Evolutionary conservation across 441 rosid genomes (phyloP).

Genomic region (Daphne laureola): DNA sequence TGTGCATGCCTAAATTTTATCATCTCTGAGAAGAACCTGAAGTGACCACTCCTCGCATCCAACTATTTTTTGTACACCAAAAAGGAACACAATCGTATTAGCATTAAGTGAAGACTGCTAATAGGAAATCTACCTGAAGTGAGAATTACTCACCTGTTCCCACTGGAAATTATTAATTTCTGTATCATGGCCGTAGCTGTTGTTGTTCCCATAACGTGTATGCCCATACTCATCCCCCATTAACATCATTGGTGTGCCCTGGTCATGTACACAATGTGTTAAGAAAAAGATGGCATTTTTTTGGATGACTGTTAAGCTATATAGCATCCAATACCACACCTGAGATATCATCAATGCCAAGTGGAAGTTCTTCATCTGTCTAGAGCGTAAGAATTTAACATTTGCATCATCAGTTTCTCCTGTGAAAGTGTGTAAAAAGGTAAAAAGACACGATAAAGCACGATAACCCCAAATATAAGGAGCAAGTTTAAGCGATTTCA

Average conservation of each 20-base stretch:
- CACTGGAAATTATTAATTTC: constrained; percentile 84
- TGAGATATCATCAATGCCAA: constrained; percentile 84
- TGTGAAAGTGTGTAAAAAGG: constrained; percentile 9
- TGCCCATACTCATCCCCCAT: constrained; percentile 98
- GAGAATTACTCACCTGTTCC: constrained; percentile 40
- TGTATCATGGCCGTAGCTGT: constrained; percentile 89
- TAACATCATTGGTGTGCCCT: constrained; percentile 95
- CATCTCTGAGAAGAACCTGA: constrained; percentile 79
- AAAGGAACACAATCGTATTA: constrained; percentile 4
- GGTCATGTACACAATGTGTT: constrained; percentile 16
- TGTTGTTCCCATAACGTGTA: constrained; percentile 88
- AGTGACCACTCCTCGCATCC: constrained; percentile 43
- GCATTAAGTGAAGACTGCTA: constrained; percentile 8
- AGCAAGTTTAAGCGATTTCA: too few species aligned
- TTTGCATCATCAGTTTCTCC: constrained; percentile 49
- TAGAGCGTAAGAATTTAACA: constrained; percentile 59
- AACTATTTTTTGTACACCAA: constrained; percentile 29
- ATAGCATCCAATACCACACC: constrained; percentile 28
- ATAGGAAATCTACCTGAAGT: constrained; percentile 2
- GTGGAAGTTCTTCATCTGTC: constrained; percentile 94
- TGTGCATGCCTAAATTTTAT: constrained; percentile 55
- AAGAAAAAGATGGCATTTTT: background rate
- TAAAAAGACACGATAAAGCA: too few species aligned
- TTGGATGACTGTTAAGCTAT: background rate
- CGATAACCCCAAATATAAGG: too few species aligned